Base-by-base conservation (phyloP, 2,329 filamentous ascomycete genomes). In the Sporothrix pallida region DNA sequence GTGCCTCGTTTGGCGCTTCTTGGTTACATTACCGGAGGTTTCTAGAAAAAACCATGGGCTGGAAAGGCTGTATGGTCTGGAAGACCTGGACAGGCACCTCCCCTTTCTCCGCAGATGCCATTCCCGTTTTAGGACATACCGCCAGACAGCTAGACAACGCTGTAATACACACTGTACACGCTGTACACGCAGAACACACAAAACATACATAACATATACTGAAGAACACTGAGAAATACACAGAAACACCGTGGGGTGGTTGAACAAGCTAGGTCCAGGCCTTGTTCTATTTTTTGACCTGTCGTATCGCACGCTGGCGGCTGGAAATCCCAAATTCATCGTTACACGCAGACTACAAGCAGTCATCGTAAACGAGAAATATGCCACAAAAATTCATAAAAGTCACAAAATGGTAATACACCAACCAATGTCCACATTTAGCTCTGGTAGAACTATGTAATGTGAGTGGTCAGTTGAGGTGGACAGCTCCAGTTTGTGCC, bases 1-100 rank as follows among this genome's bases (percentile, higher is more conserved):
- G 62, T 70, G 7, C 10, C 68, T 71, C 69, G 20, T 71, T 62
- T 62, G 69, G 15, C 23, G 69, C 69, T 62, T 48, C 42, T 13
- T 31, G 2, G 69, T 58, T 60, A 50, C 69, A 48, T 60, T 42
- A 20, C 42, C 69, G 69, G 68, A 71, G 54, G 69, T 71, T 71
- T 71, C 69, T 31, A 71, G 69, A 37, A 60, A 60, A 31, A 54
- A 12, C 20, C 52, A 70, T 26, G 52, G 68, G 17, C n/a, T 20
- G 48, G 48, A 69, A 37, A 20, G 26, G 4, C 20, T 67, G 42
- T n/a, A 26, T 20, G 52, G 56, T 7, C n/a, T 37, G 31, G 31
- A 37, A 37, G 31, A 37, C 31, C 7, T 37, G 31, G 31, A 37
- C 23, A 26, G 7, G 31, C 60, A 17, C 17, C 60, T n/a, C 31